These are phyloP conservation scores for Penicillium robsamsonii DNA, from an alignment of 495 filamentous ascomycete species.

Conservation along the genomic window DNA sequence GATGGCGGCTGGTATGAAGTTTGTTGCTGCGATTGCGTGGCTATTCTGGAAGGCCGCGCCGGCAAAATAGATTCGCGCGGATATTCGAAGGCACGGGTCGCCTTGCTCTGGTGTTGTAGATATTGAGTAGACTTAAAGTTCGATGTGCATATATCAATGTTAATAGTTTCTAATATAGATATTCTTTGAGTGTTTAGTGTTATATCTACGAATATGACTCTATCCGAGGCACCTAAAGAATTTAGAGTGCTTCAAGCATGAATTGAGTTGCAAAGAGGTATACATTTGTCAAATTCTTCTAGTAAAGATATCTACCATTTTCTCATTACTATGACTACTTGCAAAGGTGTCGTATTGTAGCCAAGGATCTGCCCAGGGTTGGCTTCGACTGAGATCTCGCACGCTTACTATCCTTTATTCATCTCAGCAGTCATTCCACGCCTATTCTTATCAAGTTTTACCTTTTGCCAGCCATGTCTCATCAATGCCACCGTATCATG, in stretches of 20 bases:
- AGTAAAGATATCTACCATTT: not conserved
- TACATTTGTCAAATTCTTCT: not conserved
- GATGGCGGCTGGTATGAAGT: slow-evolving; percentile 59
- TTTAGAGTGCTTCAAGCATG: not conserved
- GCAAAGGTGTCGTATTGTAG: no score
- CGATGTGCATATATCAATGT: slow-evolving; percentile 5
- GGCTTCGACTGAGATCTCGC: no score
- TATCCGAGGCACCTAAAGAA: not conserved
- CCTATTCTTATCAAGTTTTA: no score
- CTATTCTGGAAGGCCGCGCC: slow-evolving; percentile 39
- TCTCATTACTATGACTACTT: no score
- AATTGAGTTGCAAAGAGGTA: not conserved
- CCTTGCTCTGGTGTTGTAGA: not conserved
- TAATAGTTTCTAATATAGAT: not conserved
- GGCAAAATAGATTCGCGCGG: slow-evolving; percentile 15
- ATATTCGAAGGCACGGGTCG: not conserved
- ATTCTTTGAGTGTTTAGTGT: not conserved
- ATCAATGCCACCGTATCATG: no score
- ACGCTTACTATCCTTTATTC: no score
- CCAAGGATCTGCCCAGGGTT: no score
- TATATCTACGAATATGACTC: not conserved
- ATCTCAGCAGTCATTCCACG: no score
- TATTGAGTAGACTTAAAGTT: not conserved
- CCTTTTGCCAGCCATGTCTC: no score
- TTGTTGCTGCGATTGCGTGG: slow-evolving; percentile 43